Base-by-base conservation (phyloP, 2,329 filamentous ascomycete genomes). In the Penicillium brevicompactum region DNA sequence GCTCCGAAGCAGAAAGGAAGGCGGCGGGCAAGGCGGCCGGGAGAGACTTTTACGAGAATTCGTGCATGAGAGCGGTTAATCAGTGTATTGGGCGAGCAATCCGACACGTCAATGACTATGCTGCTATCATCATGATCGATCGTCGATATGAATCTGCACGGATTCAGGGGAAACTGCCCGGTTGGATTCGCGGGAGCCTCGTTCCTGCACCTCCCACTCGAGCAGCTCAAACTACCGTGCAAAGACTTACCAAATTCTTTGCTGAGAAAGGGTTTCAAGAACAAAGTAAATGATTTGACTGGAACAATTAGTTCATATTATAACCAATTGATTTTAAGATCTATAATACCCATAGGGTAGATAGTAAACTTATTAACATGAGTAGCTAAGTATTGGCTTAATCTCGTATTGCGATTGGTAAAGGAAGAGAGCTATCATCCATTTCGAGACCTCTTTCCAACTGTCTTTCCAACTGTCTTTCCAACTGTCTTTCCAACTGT, bases 1-100 rank as follows among this genome's bases (percentile, higher is more conserved):
- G 69, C 14, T 57, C 63, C 1, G 70, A 73, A 42, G 57, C 62
- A 4, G 62, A 60, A 49, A 67, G 67, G 53, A 70, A 64, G 55
- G 68, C 68, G 42, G 68, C 67, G 37, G 76, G 78, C 7, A 79
- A 78, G 46, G 69, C 69, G 16, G 77, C 87, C 4, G 87, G 88
- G 2, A 79, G 88, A 49, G 90, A 93, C 57, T 96, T 91, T 68
- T 96, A 95, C 69, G 92, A 97, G 71, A 97, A 97, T 70, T 86
- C 91, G 0, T 97, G 92, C 72, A 97, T 99, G 92, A 83, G 94
- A 38, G 91, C 92, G 4, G 94, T 99, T 4, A 99, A 99, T 72
- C 94, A 99, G 78, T 94, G 91, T 69, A 92, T 99, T 63, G 94
- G 94, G 1, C 82, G 94, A 55, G 94, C 92, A 1, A 97, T 99